Base-by-base conservation (phyloP, 768 basidiomycete genomes). In the Podaxis sp. region DNA sequence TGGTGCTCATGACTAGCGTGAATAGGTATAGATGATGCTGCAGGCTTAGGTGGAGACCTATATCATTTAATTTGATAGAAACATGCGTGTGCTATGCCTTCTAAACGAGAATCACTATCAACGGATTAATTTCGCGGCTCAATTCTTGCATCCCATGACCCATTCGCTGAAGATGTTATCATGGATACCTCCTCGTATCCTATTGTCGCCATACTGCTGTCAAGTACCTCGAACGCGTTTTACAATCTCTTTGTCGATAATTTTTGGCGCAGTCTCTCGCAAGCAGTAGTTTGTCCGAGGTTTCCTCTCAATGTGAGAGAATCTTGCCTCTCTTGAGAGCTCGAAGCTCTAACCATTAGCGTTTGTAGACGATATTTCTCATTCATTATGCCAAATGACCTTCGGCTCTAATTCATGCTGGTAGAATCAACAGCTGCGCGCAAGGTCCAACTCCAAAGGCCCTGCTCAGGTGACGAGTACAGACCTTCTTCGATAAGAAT, bases 1-100 rank as follows among this genome's bases (percentile, higher is more conserved):
- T 84, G 88, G 82, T 71, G 80, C 88, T 82, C 89, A 90, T 85
- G 89, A 90, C 76, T 22, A 69, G 57, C 74, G 67, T 68, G 70
- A 72, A 71, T 68, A 66, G 63, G 65, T 65, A 71, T 69, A 64
- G 77, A 71, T 68, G 65, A 52, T 69, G 53, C 61, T 63, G 68
- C 52, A 64, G 63, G 71, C 64, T 66, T 61, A 65, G 72, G 68
- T 70, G 67, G 71, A 55, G 70, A 73, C 71, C 75, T 75, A 80
- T 76, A 80, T 72, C 19, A 63, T 54, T 44, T 26, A 8, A 24
- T 6, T 28, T 51, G 26, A 51, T 17, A 19, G 19, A 46, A 59
- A 48, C 57, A 57, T 67, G 56, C 64, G 54, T 61, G 49, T 48
- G 4, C 2, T 53, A 24, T 49, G n/a, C 26, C 39, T 64, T 33